phyloP scores from a whole-genome alignment of 441 rosid genomes.

The Populus hybrid region DNA sequence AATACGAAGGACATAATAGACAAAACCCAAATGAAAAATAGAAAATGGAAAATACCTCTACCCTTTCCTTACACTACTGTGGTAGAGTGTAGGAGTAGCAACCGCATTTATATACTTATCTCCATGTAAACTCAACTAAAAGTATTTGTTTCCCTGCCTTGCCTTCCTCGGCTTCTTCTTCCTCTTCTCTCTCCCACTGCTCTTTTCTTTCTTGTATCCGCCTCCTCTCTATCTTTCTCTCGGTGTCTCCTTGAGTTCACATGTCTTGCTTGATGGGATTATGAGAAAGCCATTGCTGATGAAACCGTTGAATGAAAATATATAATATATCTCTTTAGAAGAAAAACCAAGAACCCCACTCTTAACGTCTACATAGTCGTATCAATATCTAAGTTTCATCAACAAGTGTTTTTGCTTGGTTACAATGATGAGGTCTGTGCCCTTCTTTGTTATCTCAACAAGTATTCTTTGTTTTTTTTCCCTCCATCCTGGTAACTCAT shows the following conservation, averaged over 20 bases:
- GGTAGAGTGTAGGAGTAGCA: no score
- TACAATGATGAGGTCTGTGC: slow-evolving; percentile 33
- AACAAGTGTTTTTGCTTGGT: slow-evolving; percentile 3
- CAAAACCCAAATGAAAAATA: neutral
- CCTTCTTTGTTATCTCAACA: neutral
- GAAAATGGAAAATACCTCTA: no score
- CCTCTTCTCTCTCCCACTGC: neutral
- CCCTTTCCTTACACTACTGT: no score
- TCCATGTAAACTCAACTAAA: no score
- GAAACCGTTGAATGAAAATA: neutral
- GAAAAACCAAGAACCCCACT: neutral
- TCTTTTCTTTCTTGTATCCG: neutral
- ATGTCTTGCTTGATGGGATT: neutral
- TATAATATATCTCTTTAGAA: neutral
- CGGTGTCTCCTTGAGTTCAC: neutral
- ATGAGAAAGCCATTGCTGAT: neutral
- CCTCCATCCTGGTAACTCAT: neutral
- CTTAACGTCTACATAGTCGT: neutral
- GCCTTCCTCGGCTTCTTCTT: neutral
- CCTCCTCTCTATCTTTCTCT: neutral
- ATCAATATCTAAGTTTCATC: neutral
- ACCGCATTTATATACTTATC: no score
- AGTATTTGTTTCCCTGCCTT: neutral
- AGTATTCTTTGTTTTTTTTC: no score
- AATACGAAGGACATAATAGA: neutral